phyloP scores from a whole-genome alignment of 1,284 basidiomycete species.

The Trichosporon asahii region DNA sequence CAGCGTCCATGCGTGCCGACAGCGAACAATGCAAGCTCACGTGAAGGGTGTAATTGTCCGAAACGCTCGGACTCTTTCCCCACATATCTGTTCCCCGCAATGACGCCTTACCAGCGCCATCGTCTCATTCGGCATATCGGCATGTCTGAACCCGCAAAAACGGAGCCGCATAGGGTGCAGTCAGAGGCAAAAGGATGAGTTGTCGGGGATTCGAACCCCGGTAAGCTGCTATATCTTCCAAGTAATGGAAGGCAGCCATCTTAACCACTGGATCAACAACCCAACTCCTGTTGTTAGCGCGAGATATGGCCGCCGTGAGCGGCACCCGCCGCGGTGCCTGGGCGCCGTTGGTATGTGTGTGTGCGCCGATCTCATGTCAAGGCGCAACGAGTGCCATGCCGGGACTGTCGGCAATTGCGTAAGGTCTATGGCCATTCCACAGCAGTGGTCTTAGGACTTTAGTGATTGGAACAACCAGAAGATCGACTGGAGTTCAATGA shows the following conservation, averaged over 20 bases:
- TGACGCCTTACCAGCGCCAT: no score
- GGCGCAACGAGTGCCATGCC: no score
- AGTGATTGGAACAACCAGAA: no score
- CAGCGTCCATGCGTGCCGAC: background rate
- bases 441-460: no score
- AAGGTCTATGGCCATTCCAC: no score
- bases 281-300: background rate
- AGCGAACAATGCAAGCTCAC: background rate
- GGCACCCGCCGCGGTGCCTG: background rate
- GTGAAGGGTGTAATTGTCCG: background rate
- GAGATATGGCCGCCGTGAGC: background rate
- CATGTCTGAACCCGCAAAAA: background rate
- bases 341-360: background rate
- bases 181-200: background rate
- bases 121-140: background rate
- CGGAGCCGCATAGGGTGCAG: no score
- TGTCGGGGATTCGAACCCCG: conserved; percentile 11
- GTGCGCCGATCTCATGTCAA: no score
- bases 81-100: background rate
- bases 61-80: background rate
- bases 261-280: conserved; percentile 12
- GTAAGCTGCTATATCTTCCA: conserved; percentile 7
- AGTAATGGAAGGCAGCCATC: conserved; percentile 4
- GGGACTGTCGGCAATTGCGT: no score
- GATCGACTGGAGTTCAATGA: no score